phyloP scores from a whole-genome alignment of 371 early-diverging fungal genomes.

The Apophysomyces trapeziformis region DNA sequence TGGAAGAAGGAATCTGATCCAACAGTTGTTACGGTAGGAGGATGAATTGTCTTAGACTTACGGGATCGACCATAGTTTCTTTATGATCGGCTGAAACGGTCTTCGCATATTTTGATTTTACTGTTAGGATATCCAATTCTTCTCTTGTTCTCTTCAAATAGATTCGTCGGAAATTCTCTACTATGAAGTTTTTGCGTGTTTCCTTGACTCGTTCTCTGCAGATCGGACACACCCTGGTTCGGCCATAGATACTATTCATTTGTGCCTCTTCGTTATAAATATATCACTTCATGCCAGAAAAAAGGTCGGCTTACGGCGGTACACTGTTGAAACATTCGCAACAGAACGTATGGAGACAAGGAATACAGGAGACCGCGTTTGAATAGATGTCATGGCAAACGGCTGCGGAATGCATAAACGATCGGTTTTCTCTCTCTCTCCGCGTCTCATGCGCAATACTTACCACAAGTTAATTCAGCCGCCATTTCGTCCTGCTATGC shows the following conservation, averaged over 20 bases:
- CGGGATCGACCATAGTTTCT: too few species aligned
- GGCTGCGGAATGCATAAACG: conserved; percentile 13
- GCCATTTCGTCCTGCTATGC: conserved; percentile 1
- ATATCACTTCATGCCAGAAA: neutral
- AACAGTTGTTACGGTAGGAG: too few species aligned
- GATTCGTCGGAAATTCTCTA: conserved; percentile 22
- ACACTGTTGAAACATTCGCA: conserved; percentile 12
- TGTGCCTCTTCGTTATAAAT: neutral
- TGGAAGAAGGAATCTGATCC: too few species aligned
- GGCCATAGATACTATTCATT: neutral
- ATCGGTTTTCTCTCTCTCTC: neutral
- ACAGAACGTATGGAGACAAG: conserved; percentile 35
- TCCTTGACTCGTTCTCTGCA: conserved; percentile 19
- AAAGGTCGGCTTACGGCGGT: conserved; percentile 2
- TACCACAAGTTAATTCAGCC: conserved; percentile 1
- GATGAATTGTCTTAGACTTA: too few species aligned
- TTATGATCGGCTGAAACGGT: conserved; percentile 2
- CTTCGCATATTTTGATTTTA: too few species aligned
- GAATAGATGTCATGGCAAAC: conserved; percentile 28
- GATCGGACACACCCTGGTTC: conserved; percentile 19
- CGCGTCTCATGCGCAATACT: neutral
- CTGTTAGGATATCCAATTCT: neutral
- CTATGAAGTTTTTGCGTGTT: conserved; percentile 19
- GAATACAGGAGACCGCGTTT: conserved; percentile 27
- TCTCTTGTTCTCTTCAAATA: neutral